phyloP scores from a whole-genome alignment of 2,329 filamentous ascomycete species.

The Neofusicoccum sp. region DNA sequence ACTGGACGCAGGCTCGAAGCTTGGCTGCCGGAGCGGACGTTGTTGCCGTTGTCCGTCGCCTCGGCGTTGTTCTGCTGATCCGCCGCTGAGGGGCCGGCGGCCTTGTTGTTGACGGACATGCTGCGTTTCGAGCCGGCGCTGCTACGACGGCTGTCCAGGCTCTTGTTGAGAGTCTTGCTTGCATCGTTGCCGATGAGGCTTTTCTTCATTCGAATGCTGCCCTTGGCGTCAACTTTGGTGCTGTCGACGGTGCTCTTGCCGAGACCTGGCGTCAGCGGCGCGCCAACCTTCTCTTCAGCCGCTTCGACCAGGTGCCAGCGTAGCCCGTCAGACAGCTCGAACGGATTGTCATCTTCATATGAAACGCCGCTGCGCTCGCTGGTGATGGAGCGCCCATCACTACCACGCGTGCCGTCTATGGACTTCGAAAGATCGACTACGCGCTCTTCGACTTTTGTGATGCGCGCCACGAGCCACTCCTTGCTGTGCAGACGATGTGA shows the following conservation, averaged over 20 bases:
- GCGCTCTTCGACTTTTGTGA: constrained; percentile 86
- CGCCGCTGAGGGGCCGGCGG: constrained; percentile 32
- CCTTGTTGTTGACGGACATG: constrained; percentile 42
- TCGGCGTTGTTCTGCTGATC: constrained; percentile 29
- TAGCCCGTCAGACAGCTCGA: constrained; percentile 91
- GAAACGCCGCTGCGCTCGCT: constrained; percentile 53
- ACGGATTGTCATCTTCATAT: constrained; percentile 90
- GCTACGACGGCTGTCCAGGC: constrained; percentile 86
- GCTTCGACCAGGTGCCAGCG: constrained; percentile 97
- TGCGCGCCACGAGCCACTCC: constrained; percentile 96
- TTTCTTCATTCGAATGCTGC: constrained; percentile 57
- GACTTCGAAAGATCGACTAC: constrained; percentile 90
- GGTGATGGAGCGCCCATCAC: constrained; percentile 49
- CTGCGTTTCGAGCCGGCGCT: constrained; percentile 84
- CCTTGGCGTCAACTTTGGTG: constrained; percentile 83
- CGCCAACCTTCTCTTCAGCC: constrained; percentile 85
- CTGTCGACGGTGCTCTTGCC: constrained; percentile 90
- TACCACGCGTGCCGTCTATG: constrained; percentile 56
- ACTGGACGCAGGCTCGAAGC: neutral
- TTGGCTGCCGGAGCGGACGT: no score
- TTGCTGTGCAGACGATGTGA: constrained; percentile 78
- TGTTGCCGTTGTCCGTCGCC: constrained; percentile 24
- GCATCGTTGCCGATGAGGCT: constrained; percentile 48
- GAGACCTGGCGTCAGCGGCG: constrained; percentile 85
- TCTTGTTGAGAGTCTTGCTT: constrained; percentile 68